Evolutionary conservation across 2,329 filamentous ascomycete species (phyloP), one percentile per base, ranked within the genome.

Genomic region (Microdochium trichocladiopsis): DNA sequence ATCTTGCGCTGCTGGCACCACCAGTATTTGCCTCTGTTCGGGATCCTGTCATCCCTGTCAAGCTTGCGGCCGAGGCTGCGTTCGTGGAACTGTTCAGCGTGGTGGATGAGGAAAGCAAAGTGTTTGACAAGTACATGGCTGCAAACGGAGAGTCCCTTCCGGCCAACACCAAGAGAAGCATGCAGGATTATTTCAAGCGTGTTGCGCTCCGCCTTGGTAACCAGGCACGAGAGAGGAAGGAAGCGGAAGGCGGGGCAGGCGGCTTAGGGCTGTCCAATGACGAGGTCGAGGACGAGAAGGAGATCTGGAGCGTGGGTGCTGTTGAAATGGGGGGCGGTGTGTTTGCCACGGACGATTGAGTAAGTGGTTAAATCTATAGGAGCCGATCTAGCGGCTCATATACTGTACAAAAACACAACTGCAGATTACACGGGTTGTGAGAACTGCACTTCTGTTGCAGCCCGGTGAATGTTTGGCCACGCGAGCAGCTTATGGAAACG

Each of bases 151-250:
- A 81, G 50, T 80, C 83, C 2, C 70, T 96, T 54, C 77, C 84
- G 9, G 71, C 88, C 0, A 86, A 82, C 41, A 84, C 84, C 18
- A 94, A 95, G 78, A 81, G 93, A 60, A 91, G 87, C 67, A 96
- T 99, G 87, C 81, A 86, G 54, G 94, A 99, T 68, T 99, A 99
- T 73, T 97, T 97, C 74, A 96, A 96, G 78, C 79, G 94, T 43
- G 89, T 99, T 57, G 90, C 90, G 1, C 69, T 93, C 63, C 82
- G 92, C 60, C 72, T 97, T 21, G 93, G 88, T n/a, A 81, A 76
- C 18, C 94, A 97, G 68, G 91, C 89, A 2, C 81, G 90, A 56
- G 94, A 99, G 73, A 81, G 94, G 61, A 88, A 83, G 63, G 92
- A 96, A 60, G 94, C 94, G 0, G 92, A 96, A 66, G 93, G 92